Evolutionary conservation across 306 rosid species (phyloP).

Genomic region (Betula pendula): DNA sequence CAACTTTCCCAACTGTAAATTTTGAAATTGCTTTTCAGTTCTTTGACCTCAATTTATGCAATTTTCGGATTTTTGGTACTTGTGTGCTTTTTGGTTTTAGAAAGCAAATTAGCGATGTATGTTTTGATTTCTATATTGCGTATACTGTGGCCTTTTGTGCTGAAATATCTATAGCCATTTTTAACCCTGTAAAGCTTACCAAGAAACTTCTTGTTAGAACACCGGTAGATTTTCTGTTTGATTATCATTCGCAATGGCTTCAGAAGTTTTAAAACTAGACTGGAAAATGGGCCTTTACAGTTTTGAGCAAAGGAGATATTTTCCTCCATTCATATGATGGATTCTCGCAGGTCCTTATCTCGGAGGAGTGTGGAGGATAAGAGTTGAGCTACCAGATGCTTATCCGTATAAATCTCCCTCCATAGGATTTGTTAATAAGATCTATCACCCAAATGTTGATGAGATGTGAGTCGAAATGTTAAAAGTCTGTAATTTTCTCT

Average conservation of each 20-base stretch:
- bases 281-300: conserved; percentile 7
- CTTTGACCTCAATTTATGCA: conserved; percentile 12
- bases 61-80: conserved; percentile 16
- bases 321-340: conserved; percentile 30
- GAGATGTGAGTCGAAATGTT: conserved; percentile 43
- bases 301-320: conserved; percentile 14
- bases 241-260: conserved; percentile 32
- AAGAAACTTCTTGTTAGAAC: conserved; percentile 1
- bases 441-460: conserved; percentile 63
- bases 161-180: conserved; percentile 21
- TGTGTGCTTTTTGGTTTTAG: conserved; percentile 17
- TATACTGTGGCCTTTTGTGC: conserved; percentile 17
- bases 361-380: conserved; percentile 59
- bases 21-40: conserved; percentile 15
- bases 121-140: conserved; percentile 27
- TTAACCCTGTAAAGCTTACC: neutral
- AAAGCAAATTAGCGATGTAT: conserved; percentile 9
- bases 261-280: conserved; percentile 12
- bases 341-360: conserved; percentile 58
- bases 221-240: conserved; percentile 23
- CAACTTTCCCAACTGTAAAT: neutral
- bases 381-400: conserved; percentile 63
- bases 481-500: conserved; percentile 5
- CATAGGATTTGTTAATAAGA: conserved; percentile 59
- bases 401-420: conserved; percentile 64